Conservation (phyloP, 1,284 basidiomycete species). For the Erythrobasidium hasegawianum region DNA sequence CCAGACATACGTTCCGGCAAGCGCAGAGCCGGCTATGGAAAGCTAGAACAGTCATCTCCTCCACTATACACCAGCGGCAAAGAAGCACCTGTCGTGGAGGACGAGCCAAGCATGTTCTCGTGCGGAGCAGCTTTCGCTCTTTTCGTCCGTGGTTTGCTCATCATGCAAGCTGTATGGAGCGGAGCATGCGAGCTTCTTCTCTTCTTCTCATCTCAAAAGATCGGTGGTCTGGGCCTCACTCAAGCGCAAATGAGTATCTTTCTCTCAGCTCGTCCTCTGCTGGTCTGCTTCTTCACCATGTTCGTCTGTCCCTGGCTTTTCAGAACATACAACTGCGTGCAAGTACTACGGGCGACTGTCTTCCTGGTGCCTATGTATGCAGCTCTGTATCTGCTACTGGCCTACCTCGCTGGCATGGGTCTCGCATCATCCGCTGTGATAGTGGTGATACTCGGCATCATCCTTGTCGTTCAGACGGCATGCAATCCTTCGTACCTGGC, state of each 20-base stretch:
- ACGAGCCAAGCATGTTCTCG: conserved; percentile 2
- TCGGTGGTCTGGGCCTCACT: conserved; percentile 13
- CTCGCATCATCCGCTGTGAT: not conserved
- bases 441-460: not conserved
- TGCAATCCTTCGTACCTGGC: not conserved
- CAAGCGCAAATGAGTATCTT: conserved; percentile 12
- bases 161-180: conserved; percentile 6
- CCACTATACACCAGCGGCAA: not conserved
- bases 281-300: not conserved
- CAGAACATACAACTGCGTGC: not conserved
- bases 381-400: conserved; percentile 3
- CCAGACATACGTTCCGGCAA: conserved; percentile 5
- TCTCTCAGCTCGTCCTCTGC: conserved; percentile 2
- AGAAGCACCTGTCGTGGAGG: not conserved
- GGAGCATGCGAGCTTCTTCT: conserved; percentile 5
- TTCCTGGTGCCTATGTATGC: not conserved
- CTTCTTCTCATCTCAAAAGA: conserved; percentile 14
- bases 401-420: not conserved
- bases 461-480: conserved; percentile 1
- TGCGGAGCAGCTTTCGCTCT: conserved; percentile 2
- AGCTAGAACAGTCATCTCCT: not conserved
- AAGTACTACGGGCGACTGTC: not conserved
- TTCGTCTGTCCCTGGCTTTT: not conserved
- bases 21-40: not conserved
- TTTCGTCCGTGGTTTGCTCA: conserved; percentile 1